These are phyloP conservation scores for Elaeagnus macrophylla DNA, from an alignment of 306 rosid genomes.

Conservation along the genomic window DNA sequence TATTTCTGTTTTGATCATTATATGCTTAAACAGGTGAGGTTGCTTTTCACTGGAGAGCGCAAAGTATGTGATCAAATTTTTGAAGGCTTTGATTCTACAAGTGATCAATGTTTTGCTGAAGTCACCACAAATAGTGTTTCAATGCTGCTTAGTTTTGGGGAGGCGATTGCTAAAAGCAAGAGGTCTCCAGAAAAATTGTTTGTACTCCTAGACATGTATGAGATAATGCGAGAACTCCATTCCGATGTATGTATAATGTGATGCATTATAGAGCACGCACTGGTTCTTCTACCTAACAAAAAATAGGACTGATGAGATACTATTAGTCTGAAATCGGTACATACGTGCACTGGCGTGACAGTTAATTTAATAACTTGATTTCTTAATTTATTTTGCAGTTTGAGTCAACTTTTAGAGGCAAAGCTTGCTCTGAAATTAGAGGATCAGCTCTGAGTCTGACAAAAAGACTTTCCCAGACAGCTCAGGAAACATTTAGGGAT, in stretches of 20 bases:
- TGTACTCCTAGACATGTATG: slow-evolving; percentile 95
- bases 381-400: slow-evolving; percentile 40
- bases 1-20: slow-evolving; percentile 10
- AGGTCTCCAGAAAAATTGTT: slow-evolving; percentile 93
- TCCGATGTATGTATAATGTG: slow-evolving; percentile 51
- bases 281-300: background rate
- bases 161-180: slow-evolving; percentile 94
- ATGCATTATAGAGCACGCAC: slow-evolving; percentile 8
- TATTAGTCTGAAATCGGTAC: no score
- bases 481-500: slow-evolving; percentile 89
- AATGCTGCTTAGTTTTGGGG: slow-evolving; percentile 86
- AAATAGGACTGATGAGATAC: background rate
- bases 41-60: slow-evolving; percentile 91
- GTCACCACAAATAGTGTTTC: slow-evolving; percentile 85
- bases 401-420: slow-evolving; percentile 69
- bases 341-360: background rate
- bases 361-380: slow-evolving; percentile 13
- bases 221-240: slow-evolving; percentile 94
- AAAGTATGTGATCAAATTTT: slow-evolving; percentile 85
- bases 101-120: slow-evolving; percentile 88
- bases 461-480: slow-evolving; percentile 84
- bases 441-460: slow-evolving; percentile 78
- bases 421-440: slow-evolving; percentile 68
- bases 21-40: slow-evolving; percentile 61
- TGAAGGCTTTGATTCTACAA: slow-evolving; percentile 74